phyloP scores from a whole-genome alignment of 2,329 filamentous ascomycete species.

The Penicillium sp. region DNA sequence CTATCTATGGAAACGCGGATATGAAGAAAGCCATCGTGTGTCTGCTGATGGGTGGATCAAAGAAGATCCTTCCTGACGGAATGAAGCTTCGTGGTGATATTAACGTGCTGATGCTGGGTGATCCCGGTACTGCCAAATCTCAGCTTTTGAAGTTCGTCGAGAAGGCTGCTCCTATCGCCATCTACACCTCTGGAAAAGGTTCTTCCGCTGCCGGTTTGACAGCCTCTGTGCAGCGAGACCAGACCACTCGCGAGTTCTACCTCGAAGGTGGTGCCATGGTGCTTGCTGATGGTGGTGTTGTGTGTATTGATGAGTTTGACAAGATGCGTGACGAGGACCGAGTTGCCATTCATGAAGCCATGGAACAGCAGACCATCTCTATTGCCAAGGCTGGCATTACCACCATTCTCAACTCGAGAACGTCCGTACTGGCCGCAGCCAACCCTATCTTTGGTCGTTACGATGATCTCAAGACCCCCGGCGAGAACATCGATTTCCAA shows the following conservation, averaged over 20 bases:
- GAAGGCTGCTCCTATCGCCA: conserved; percentile 91
- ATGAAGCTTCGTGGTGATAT: conserved; percentile 98
- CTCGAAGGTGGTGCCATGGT: conserved; percentile 99
- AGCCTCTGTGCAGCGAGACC: conserved; percentile 91
- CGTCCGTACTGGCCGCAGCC: conserved; percentile 89
- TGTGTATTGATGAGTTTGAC: conserved; percentile 99
- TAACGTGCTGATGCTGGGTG: conserved; percentile 93
- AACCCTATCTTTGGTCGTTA: conserved; percentile 98
- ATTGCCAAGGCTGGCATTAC: conserved; percentile 99
- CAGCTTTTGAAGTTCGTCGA: conserved; percentile 97
- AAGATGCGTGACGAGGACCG: conserved; percentile 99
- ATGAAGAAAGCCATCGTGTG: conserved; percentile 98
- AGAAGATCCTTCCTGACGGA: conserved; percentile 95
- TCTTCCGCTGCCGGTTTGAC: conserved; percentile 97
- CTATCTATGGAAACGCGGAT: conserved; percentile 92
- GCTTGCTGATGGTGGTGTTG: conserved; percentile 90
- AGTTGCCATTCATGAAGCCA: conserved; percentile 97
- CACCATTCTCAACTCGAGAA: conserved; percentile 93
- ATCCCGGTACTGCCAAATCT: conserved; percentile 96
- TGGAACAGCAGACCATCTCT: conserved; percentile 99
- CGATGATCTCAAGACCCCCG: conserved; percentile 94
- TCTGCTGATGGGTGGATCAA: conserved; percentile 87
- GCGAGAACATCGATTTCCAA: conserved; percentile 99
- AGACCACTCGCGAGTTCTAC: conserved; percentile 91
- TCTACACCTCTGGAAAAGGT: conserved; percentile 98